Evolutionary conservation across 2,329 filamentous ascomycete genomes (phyloP), one percentile per base, ranked within the genome.

Genomic region (Cordyceps cicadae): DNA sequence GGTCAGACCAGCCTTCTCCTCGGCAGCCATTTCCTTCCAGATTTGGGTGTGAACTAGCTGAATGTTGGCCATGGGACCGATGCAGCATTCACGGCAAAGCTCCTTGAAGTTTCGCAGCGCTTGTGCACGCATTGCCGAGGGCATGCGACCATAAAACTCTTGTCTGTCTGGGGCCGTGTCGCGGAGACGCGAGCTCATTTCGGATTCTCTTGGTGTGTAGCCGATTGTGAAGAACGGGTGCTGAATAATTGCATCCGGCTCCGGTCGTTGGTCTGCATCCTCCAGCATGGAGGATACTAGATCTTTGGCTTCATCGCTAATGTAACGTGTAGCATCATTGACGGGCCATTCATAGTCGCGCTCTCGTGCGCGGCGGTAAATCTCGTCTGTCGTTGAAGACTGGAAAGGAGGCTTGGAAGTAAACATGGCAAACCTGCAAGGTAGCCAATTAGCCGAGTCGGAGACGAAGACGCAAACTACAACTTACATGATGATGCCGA

Each of bases 401-500:
- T 99, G 94, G 73, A 99, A 99, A 0, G 94, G 94, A 1, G 94
- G 93, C 68, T 93, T 95, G 21, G 94, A 96, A 8, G 94, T 94
- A 52, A 97, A 88, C 85, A 99, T 93, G 54, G 94, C 95, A 75
- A 96, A 97, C 73, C 88, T 91, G 66, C 11, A 24, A 4, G 24
- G 24, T n/a, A n/a, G n/a, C 2, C 11, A 58, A 19, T 58, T 50
- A 64, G 59, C 57, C 52, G 32, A 29, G 37, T 32, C 39, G 5
- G 26, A 11, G 43, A 5, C 43, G 41, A 17, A 52, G 8, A 60
- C 11, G 29, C 32, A 37, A 11, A 11, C 9, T 11, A 49, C n/a
- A 32, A 68, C 86, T 78, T 77, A 92, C 87, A 95, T 92, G 71
- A 99, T 99, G 66, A 99, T 94, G 21, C 95, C 94, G 70, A 99